Evolutionary conservation across 1,284 basidiomycete genomes (phyloP).

Genomic region (Fomitopsis betulina): DNA sequence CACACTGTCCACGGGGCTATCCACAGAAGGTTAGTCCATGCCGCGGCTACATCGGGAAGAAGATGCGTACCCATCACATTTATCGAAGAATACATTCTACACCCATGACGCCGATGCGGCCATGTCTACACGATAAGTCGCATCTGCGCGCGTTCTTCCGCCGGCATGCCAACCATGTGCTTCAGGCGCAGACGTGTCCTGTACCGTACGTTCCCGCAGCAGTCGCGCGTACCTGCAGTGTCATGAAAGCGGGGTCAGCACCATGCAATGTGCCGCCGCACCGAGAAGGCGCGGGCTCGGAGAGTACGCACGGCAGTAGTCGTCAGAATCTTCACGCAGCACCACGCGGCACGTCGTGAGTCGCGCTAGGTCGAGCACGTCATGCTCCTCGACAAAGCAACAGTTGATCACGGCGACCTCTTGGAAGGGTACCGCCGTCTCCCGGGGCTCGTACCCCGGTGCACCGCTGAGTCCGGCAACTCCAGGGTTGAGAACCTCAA

Average conservation of each 20-base stretch:
- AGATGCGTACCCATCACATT: too few species aligned
- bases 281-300: background rate
- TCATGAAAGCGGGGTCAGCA: slow-evolving; percentile 6
- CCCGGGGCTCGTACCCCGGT: slow-evolving; percentile 4
- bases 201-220: slow-evolving; percentile 54
- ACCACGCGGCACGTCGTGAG: slow-evolving; percentile 48
- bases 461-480: background rate
- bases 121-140: slow-evolving; percentile 10
- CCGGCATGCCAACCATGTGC: slow-evolving; percentile 13
- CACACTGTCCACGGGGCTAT: too few species aligned
- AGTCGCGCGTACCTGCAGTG: slow-evolving; percentile 38
- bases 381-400: slow-evolving; percentile 49
- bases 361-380: slow-evolving; percentile 47
- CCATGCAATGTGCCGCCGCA: background rate
- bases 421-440: slow-evolving; percentile 26
- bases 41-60: too few species aligned
- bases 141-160: slow-evolving; percentile 9
- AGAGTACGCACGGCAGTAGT: slow-evolving; percentile 52
- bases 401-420: slow-evolving; percentile 58
- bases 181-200: slow-evolving; percentile 24
- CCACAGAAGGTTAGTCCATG: too few species aligned
- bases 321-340: slow-evolving; percentile 34
- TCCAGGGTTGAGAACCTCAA: background rate
- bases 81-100: too few species aligned
- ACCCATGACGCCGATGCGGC: too few species aligned